phyloP scores from a whole-genome alignment of 306 rosid genomes.

The Pyrus communis region DNA sequence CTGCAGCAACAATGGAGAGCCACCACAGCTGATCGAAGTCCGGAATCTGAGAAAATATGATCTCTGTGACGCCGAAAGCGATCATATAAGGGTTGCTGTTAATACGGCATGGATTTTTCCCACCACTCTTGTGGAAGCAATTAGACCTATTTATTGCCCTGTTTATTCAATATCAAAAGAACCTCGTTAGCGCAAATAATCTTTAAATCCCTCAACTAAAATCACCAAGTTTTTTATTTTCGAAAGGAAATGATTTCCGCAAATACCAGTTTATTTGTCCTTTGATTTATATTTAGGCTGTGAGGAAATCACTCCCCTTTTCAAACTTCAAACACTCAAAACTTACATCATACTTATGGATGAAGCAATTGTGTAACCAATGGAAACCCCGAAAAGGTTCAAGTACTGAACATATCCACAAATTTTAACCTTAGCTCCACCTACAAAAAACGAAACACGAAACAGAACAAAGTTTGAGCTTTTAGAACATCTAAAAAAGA shows the following conservation, averaged over 20 bases:
- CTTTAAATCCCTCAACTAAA: background rate
- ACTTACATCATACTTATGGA: conserved; percentile 60
- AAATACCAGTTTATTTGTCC: background rate
- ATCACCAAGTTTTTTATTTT: background rate
- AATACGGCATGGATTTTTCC: conserved; percentile 37
- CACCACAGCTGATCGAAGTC: conserved; percentile 25
- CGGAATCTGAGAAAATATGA: conserved; percentile 61
- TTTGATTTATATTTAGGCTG: background rate
- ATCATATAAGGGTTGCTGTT: conserved; percentile 49
- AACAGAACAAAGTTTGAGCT: background rate
- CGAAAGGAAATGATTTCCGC: background rate
- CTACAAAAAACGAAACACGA: conserved; percentile 13
- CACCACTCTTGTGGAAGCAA: conserved; percentile 50
- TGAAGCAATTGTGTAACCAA: conserved; percentile 71
- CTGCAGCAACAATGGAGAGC: conserved; percentile 34
- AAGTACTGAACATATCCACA: conserved; percentile 64
- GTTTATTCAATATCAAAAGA: conserved; percentile 12
- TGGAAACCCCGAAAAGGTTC: conserved; percentile 56
- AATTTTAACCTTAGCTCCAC: conserved; percentile 46
- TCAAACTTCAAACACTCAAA: background rate
- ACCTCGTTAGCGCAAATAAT: conserved; percentile 3
- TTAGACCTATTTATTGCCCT: conserved; percentile 65
- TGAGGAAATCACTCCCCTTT: background rate
- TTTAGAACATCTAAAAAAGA: background rate
- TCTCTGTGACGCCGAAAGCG: conserved; percentile 37